Conservation (phyloP, 2,329 filamentous ascomycete species). For the Biscogniauxia sp. region DNA sequence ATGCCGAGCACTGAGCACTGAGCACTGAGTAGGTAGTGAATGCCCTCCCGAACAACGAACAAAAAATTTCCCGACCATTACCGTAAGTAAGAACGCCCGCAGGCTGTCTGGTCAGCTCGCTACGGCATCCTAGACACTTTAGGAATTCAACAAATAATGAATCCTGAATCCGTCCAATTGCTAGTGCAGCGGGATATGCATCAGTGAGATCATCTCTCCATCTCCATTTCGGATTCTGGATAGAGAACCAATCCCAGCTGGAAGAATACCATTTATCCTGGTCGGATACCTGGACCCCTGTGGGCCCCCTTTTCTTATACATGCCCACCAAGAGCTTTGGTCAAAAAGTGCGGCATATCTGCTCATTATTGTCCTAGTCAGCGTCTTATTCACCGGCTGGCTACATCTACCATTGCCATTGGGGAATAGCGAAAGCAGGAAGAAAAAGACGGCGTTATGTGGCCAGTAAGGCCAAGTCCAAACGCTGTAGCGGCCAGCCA, state of each 20-base stretch:
- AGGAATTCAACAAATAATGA: background rate
- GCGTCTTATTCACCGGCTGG: background rate
- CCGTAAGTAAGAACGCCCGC: background rate
- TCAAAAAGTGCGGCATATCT: background rate
- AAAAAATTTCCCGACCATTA: background rate
- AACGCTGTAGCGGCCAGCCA: background rate
- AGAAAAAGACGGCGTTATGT: background rate
- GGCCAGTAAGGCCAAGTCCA: background rate
- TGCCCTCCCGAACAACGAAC: background rate
- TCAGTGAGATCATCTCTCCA: background rate
- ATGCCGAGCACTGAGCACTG: background rate
- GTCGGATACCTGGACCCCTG: background rate
- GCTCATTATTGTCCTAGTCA: background rate
- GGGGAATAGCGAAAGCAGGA: background rate
- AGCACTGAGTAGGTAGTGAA: background rate
- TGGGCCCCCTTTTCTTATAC: background rate
- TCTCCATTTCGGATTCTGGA: background rate
- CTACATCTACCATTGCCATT: background rate
- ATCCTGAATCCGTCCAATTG: background rate
- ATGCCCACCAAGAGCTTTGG: background rate
- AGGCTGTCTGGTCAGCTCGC: background rate
- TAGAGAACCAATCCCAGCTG: background rate
- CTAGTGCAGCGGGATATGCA: background rate
- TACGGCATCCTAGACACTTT: background rate
- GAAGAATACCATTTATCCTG: background rate